A percentile compares a stretch with the other conserved stretches of the same genome.
These are phyloP conservation scores for Ophiostoma pallidulum DNA, from an alignment of 2,329 filamentous ascomycete species.

Conservation along the genomic window DNA sequence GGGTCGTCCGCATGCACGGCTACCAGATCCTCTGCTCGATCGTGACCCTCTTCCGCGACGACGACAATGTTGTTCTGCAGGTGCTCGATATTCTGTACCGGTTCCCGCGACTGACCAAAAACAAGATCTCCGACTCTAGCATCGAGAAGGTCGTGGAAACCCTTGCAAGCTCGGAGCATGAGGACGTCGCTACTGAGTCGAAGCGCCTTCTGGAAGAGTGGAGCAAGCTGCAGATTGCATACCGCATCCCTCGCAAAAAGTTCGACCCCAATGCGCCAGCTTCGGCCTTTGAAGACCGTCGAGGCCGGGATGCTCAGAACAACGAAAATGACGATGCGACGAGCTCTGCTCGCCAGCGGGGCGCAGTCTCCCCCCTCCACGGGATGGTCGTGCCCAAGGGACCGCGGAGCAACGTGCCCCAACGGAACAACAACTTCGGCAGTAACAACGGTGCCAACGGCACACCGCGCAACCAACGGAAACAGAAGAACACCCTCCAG, in stretches of 20 bases:
- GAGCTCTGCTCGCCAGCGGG: neutral
- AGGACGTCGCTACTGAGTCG: constrained; percentile 64
- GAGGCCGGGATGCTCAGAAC: constrained; percentile 43
- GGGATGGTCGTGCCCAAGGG: constrained; percentile 47
- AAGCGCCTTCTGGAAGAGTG: constrained; percentile 68
- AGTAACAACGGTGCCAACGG: constrained; percentile 24
- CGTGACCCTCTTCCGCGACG: constrained; percentile 75
- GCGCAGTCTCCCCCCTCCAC: constrained; percentile 26
- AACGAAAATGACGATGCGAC: constrained; percentile 20
- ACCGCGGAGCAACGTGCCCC: constrained; percentile 50
- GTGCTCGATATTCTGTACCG: constrained; percentile 81
- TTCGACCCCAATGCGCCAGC: constrained; percentile 55
- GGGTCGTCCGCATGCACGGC: constrained; percentile 91
- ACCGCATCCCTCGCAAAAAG: constrained; percentile 88
- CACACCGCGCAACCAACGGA: constrained; percentile 42
- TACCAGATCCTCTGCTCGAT: constrained; percentile 90
- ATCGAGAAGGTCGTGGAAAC: constrained; percentile 74
- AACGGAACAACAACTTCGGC: constrained; percentile 44
- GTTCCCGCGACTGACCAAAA: constrained; percentile 82
- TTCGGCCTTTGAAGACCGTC: constrained; percentile 49
- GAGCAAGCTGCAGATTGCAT: constrained; percentile 82
- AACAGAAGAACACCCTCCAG: neutral
- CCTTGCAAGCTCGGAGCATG: constrained; percentile 58
- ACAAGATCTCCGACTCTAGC: constrained; percentile 95
- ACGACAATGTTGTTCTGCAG: constrained; percentile 81